Evolutionary conservation across 208 protist genomes (phyloP).

Genomic region (Phytomonas francai): DNA sequence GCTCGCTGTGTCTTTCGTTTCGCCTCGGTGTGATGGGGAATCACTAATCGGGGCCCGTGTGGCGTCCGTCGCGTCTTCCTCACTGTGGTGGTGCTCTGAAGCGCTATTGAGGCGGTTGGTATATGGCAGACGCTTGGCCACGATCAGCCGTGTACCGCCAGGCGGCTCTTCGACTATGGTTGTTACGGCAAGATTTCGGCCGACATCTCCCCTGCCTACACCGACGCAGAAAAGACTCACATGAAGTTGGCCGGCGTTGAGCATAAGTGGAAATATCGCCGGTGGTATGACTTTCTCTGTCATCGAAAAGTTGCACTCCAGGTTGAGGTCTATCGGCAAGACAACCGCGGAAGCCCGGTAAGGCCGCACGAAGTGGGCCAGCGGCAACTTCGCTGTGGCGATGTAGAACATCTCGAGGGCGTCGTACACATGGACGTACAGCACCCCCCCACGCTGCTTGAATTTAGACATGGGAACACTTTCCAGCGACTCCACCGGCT

Average conservation of each 20-base stretch:
- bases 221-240: slow-evolving; percentile 78
- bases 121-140: slow-evolving; percentile 65
- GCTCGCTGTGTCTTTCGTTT: background rate
- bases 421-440: slow-evolving; percentile 85
- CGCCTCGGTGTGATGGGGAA: background rate
- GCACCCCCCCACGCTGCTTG: slow-evolving; percentile 26
- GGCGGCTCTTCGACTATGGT: background rate
- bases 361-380: slow-evolving; percentile 66
- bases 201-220: slow-evolving; percentile 9
- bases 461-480: slow-evolving; percentile 52
- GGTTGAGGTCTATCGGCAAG: slow-evolving; percentile 48
- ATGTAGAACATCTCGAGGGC: slow-evolving; percentile 88
- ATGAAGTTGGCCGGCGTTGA: slow-evolving; percentile 74
- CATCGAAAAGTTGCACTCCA: slow-evolving; percentile 72
- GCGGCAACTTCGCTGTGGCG: slow-evolving; percentile 39
- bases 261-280: slow-evolving; percentile 64
- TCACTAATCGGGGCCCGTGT: background rate
- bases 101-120: slow-evolving; percentile 23
- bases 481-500: slow-evolving; percentile 46
- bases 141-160: slow-evolving; percentile 31
- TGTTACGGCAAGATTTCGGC: background rate
- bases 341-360: slow-evolving; percentile 50
- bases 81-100: background rate
- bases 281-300: slow-evolving; percentile 56
- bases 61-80: background rate